phyloP scores from a whole-genome alignment of 2,329 filamentous ascomycete species.

The Fonsecaea pedrosoi region DNA sequence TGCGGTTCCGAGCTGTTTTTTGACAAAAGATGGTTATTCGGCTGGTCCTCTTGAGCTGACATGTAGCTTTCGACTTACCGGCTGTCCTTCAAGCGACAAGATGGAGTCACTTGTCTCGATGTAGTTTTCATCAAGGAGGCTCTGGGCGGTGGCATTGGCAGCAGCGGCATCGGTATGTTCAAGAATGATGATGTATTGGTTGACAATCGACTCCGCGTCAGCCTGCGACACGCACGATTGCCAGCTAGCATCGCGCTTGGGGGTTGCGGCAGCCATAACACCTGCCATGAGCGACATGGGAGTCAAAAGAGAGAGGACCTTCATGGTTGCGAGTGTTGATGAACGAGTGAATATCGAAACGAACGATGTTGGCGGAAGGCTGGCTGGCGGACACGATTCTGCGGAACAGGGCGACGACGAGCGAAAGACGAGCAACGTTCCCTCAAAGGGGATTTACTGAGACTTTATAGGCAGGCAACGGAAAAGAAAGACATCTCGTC shows the following conservation, averaged over 20 bases:
- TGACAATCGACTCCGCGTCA: conserved; percentile 29
- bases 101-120: conserved; percentile 38
- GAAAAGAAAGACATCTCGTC: background rate
- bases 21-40: background rate
- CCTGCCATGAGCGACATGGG: conserved; percentile 21
- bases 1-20: conserved; percentile 30
- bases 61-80: conserved; percentile 21
- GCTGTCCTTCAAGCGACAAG: conserved; percentile 35
- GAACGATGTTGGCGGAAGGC: background rate
- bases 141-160: conserved; percentile 37
- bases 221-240: conserved; percentile 24
- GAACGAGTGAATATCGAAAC: background rate
- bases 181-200: conserved; percentile 33
- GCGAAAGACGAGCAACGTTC: background rate
- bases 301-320: conserved; percentile 18
- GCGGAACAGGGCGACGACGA: background rate
- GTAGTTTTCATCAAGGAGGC: conserved; percentile 33
- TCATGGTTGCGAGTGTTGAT: conserved; percentile 16
- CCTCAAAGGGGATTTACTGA: background rate
- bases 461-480: conserved; percentile 9
- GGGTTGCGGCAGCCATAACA: conserved; percentile 14
- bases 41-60: background rate
- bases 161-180: conserved; percentile 24
- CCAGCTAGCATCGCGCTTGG: conserved; percentile 17
- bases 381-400: background rate